A percentile compares a stretch with the other conserved stretches of the same genome.
These are phyloP conservation scores for Akanthomyces muscarius DNA, from an alignment of 2,329 filamentous ascomycete species.

Conservation along the genomic window DNA sequence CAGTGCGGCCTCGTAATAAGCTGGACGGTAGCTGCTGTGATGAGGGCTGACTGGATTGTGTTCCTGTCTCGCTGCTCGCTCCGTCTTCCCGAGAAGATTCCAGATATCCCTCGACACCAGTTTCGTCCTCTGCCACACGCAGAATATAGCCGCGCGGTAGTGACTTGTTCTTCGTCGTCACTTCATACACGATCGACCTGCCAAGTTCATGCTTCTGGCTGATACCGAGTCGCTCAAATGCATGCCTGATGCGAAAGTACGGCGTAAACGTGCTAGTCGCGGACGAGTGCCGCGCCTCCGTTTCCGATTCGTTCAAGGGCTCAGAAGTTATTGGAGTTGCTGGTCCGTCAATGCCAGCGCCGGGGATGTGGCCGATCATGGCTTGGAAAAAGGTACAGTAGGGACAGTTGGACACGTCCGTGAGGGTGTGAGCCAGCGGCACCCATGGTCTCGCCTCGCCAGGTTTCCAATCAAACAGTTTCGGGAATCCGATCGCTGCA, in stretches of 20 bases:
- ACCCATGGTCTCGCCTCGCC: constrained; percentile 36
- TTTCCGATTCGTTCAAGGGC: not conserved
- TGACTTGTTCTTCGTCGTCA: constrained; percentile 33
- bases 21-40: not conserved
- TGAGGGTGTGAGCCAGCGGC: constrained; percentile 31
- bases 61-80: not conserved
- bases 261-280: constrained; percentile 33
- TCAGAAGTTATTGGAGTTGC: not conserved
- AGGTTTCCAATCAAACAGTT: constrained; percentile 33
- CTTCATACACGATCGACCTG: constrained; percentile 33
- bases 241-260: constrained; percentile 36
- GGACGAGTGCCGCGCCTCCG: not conserved
- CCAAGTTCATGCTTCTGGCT: constrained; percentile 35
- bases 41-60: not conserved
- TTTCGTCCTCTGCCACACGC: constrained; percentile 26
- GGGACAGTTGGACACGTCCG: constrained; percentile 30
- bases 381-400: constrained; percentile 38
- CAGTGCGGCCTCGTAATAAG: constrained; percentile 30
- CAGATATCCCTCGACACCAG: constrained; percentile 24
- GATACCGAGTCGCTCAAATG: constrained; percentile 36
- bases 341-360: constrained; percentile 21
- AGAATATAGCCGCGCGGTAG: constrained; percentile 37
- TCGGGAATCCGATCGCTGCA: constrained; percentile 34
- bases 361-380: constrained; percentile 24
- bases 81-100: constrained; percentile 18